A percentile compares a stretch with the other conserved stretches of the same genome.
phyloP scores from a whole-genome alignment of 768 basidiomycete genomes.

The Termitomyces bulborhizus region DNA sequence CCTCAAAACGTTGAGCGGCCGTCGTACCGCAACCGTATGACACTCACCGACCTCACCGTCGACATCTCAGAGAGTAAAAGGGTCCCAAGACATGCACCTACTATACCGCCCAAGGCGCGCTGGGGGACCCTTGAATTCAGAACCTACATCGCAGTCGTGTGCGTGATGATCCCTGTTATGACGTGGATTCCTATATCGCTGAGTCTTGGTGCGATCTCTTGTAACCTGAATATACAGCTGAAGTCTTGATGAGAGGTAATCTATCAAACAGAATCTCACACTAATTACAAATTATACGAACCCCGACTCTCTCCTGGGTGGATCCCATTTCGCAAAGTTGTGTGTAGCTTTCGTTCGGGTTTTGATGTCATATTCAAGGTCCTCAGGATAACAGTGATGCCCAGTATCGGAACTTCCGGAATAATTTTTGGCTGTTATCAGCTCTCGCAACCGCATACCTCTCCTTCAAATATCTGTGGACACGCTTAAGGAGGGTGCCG shows the following conservation, averaged over 20 bases:
- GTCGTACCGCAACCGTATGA: slow-evolving; percentile 16
- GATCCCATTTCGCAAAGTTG: slow-evolving; percentile 75
- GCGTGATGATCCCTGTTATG: slow-evolving; percentile 66
- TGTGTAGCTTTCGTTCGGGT: slow-evolving; percentile 31
- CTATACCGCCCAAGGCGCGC: slow-evolving; percentile 29
- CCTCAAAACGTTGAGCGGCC: slow-evolving; percentile 4
- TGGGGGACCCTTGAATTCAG: slow-evolving; percentile 84
- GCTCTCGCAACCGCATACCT: slow-evolving; percentile 47
- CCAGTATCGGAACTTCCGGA: slow-evolving; percentile 86
- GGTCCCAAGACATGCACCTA: slow-evolving; percentile 22
- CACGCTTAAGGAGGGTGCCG: slow-evolving; percentile 19
- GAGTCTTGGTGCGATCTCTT: slow-evolving; percentile 58
- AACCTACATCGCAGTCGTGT: slow-evolving; percentile 59
- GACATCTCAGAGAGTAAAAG: slow-evolving; percentile 38
- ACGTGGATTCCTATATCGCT: slow-evolving; percentile 66
- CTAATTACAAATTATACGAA: slow-evolving; percentile 63
- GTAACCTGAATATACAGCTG: background rate
- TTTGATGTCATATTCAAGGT: slow-evolving; percentile 3
- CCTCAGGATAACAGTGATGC: slow-evolving; percentile 85
- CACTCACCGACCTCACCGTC: slow-evolving; percentile 44
- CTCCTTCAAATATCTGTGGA: slow-evolving; percentile 45
- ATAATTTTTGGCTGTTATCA: slow-evolving; percentile 64
- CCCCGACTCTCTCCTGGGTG: slow-evolving; percentile 64
- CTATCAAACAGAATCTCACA: slow-evolving; percentile 50
- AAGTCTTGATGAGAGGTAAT: background rate